Conservation (phyloP, 148 eudicot species). For the Beta vulgaris region DNA sequence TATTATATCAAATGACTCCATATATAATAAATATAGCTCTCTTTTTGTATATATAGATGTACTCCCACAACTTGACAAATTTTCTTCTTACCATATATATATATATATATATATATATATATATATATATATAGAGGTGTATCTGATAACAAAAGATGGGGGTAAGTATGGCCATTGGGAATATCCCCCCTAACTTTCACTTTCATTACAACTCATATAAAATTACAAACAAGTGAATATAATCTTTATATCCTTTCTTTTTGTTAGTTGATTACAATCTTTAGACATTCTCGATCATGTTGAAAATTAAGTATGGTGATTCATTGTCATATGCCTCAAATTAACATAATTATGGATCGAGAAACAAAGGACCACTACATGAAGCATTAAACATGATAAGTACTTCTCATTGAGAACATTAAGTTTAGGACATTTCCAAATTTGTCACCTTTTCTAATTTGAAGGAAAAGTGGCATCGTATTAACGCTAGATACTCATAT, state of each 20-base stretch:
- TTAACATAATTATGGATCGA: not conserved
- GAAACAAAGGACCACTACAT: not conserved
- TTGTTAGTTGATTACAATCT: not conserved
- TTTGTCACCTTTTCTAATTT: not conserved
- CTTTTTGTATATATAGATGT: too few relatives aligned
- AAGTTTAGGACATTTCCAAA: not conserved
- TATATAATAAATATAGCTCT: too few relatives aligned
- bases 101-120: too few relatives aligned
- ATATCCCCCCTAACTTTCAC: not conserved
- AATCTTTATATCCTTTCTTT: not conserved
- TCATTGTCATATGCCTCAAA: too few relatives aligned
- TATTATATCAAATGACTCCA: too few relatives aligned
- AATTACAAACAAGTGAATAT: not conserved
- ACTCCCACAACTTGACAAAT: too few relatives aligned
- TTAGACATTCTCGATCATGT: too few relatives aligned
- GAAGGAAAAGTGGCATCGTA: not conserved
- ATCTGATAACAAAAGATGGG: too few relatives aligned
- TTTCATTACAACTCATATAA: not conserved
- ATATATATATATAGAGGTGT: too few relatives aligned
- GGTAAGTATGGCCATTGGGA: not conserved
- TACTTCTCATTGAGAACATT: not conserved
- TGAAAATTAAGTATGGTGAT: too few relatives aligned
- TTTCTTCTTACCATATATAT: too few relatives aligned
- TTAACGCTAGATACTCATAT: not conserved
- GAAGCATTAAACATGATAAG: not conserved